A percentile compares a stretch with the other conserved stretches of the same genome.
phyloP scores from a whole-genome alignment of 192 early-diverging fungal species.

The Rhizoclosmatium globosum region DNA sequence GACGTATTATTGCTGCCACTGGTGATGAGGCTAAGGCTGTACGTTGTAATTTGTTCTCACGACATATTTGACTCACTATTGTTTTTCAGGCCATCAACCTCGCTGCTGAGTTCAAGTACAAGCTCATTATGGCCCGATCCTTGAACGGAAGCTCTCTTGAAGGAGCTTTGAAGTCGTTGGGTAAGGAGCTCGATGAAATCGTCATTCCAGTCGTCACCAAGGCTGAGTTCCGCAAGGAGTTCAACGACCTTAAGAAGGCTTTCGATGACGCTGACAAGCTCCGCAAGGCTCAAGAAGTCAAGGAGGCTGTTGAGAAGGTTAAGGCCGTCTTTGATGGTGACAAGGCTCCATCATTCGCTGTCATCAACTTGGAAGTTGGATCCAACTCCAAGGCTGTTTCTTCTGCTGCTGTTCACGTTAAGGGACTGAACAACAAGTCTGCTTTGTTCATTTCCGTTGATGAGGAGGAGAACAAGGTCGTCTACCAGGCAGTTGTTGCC shows the following conservation, averaged over 20 bases:
- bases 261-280: slow-evolving; percentile 92
- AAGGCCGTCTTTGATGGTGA: slow-evolving; percentile 75
- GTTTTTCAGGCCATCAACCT: slow-evolving; percentile 60
- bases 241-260: slow-evolving; percentile 78
- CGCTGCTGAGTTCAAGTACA: slow-evolving; percentile 74
- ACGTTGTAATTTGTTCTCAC: slow-evolving; percentile 31
- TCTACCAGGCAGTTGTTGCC: slow-evolving; percentile 84
- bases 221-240: slow-evolving; percentile 74
- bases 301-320: slow-evolving; percentile 81
- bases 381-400: slow-evolving; percentile 86
- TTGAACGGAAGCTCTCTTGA: slow-evolving; percentile 75
- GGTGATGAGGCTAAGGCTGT: slow-evolving; percentile 83
- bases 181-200: slow-evolving; percentile 81
- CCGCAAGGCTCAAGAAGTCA: slow-evolving; percentile 82
- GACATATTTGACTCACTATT: neutral
- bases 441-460: slow-evolving; percentile 86
- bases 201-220: slow-evolving; percentile 83
- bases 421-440: slow-evolving; percentile 85
- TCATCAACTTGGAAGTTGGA: slow-evolving; percentile 71
- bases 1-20: slow-evolving; percentile 93
- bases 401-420: slow-evolving; percentile 80
- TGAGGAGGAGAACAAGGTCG: slow-evolving; percentile 68
- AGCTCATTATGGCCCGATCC: slow-evolving; percentile 66
- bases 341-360: slow-evolving; percentile 64
- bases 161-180: slow-evolving; percentile 76